A percentile compares a stretch with the other conserved stretches of the same genome.
Conservation (phyloP, 2,329 filamentous ascomycete genomes). For the Fusarium concolor region DNA sequence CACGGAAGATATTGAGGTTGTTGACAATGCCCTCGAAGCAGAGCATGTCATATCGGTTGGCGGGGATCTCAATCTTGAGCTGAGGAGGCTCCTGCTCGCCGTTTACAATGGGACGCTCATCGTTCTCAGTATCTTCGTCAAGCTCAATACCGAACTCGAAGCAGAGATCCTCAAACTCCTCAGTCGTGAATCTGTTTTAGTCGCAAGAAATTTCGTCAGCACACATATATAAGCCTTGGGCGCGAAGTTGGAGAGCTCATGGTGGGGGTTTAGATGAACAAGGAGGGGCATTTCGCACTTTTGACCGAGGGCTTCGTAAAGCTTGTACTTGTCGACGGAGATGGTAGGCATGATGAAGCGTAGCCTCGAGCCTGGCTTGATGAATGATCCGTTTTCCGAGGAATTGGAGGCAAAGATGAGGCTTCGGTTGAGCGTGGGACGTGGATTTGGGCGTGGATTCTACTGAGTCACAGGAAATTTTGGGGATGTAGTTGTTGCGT, state of each 20-base stretch:
- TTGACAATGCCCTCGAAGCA: slow-evolving; percentile 97
- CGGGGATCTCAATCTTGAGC: slow-evolving; percentile 97
- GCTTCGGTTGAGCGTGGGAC: slow-evolving; percentile 38
- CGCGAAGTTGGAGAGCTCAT: slow-evolving; percentile 33
- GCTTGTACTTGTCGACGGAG: slow-evolving; percentile 92
- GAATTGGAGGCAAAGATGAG: slow-evolving; percentile 32
- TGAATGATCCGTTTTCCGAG: slow-evolving; percentile 29
- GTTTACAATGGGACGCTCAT: slow-evolving; percentile 78
- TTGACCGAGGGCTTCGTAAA: slow-evolving; percentile 91
- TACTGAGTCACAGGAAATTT: slow-evolving; percentile 58
- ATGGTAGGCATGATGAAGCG: slow-evolving; percentile 87
- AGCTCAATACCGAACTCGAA: slow-evolving; percentile 99
- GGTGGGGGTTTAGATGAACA: slow-evolving; percentile 32
- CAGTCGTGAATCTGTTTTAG: slow-evolving; percentile 78
- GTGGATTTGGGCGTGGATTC: slow-evolving; percentile 36
- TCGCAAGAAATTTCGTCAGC: slow-evolving; percentile 35
- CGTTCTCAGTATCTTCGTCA: slow-evolving; percentile 90
- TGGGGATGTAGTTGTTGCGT: slow-evolving; percentile 42
- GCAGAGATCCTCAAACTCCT: slow-evolving; percentile 96
- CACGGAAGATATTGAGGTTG: slow-evolving; percentile 95
- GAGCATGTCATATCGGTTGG: slow-evolving; percentile 94
- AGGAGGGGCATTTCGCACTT: slow-evolving; percentile 66
- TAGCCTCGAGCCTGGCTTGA: slow-evolving; percentile 39
- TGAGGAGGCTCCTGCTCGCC: slow-evolving; percentile 88
- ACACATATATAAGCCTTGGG: slow-evolving; percentile 14